A percentile compares a stretch with the other conserved stretches of the same genome.
These are phyloP conservation scores for Brettanomyces bruxellensis DNA, from an alignment of 805 yeast species.

Conservation along the genomic window DNA sequence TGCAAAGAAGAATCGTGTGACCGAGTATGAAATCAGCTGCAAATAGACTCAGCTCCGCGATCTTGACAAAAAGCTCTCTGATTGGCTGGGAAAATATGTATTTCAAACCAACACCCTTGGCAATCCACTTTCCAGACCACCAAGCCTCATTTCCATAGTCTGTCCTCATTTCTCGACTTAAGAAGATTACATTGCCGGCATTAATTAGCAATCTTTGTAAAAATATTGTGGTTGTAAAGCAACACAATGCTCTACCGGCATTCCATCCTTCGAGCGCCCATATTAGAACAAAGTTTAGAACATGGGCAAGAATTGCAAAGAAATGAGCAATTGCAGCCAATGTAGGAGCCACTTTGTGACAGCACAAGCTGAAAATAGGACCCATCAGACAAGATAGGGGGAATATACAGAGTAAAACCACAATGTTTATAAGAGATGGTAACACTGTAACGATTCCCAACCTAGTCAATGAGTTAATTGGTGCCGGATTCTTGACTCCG, in stretches of 20 bases:
- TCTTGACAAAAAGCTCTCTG: conserved; percentile 37
- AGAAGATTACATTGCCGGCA: conserved; percentile 21
- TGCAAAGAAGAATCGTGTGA: conserved; percentile 30
- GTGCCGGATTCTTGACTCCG: conserved; percentile 50
- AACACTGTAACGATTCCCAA: conserved; percentile 41
- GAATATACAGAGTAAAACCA: conserved; percentile 25
- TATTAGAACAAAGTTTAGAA: conserved; percentile 28
- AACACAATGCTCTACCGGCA: conserved; percentile 29
- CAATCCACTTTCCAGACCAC: conserved; percentile 48
- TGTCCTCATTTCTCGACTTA: conserved; percentile 34
- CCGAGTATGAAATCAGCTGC: conserved; percentile 40
- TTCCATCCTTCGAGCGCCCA: conserved; percentile 35
- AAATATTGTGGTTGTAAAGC: conserved; percentile 28
- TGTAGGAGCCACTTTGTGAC: conserved; percentile 25
- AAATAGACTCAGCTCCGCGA: conserved; percentile 35
- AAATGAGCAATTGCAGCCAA: conserved; percentile 34
- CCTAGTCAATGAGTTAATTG: conserved; percentile 54
- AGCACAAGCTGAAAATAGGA: conserved; percentile 26
- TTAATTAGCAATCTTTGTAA: conserved; percentile 30
- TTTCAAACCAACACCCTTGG: conserved; percentile 28
- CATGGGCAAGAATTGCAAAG: conserved; percentile 24
- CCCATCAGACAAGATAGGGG: conserved; percentile 30
- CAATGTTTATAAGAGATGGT: conserved; percentile 37
- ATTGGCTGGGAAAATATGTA: conserved; percentile 32
- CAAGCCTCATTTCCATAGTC: conserved; percentile 36